A percentile compares a stretch with the other conserved stretches of the same genome.
phyloP scores from a whole-genome alignment of 2,329 filamentous ascomycete species.

The Pestalotiopsis fici region DNA sequence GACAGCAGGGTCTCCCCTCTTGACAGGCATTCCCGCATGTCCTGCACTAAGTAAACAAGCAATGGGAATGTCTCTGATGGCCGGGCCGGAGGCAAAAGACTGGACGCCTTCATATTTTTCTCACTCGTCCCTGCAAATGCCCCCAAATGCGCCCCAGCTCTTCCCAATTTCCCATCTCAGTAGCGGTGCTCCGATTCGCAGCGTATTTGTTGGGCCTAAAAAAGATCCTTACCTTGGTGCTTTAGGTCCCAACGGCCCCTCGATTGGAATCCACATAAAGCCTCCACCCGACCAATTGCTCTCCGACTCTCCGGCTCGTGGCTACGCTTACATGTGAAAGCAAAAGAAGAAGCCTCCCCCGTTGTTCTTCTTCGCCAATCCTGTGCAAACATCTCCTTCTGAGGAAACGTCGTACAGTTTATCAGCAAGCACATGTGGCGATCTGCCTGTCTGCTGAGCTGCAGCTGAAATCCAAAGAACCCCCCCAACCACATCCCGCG shows the following conservation, averaged over 20 bases:
- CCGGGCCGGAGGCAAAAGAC: background rate
- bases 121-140: background rate
- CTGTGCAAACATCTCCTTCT: background rate
- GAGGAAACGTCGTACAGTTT: background rate
- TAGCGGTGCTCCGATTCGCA: background rate
- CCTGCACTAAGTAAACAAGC: too few species aligned
- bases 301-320: conserved; percentile 2
- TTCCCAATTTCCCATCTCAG: background rate
- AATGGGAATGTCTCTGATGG: too few species aligned
- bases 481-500: background rate
- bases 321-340: conserved; percentile 6
- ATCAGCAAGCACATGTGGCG: background rate
- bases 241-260: conserved; percentile 1
- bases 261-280: background rate
- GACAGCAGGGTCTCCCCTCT: too few species aligned
- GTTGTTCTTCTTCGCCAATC: background rate
- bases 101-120: background rate
- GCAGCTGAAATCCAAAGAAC: background rate
- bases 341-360: background rate
- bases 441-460: background rate
- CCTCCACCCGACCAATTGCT: conserved; percentile 4
- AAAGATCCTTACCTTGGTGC: background rate
- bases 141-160: background rate
- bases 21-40: too few species aligned
- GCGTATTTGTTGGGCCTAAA: conserved; percentile 1